Evolutionary conservation across 257 asterid genomes (phyloP).

Genomic region (Sherardia arvensis): DNA sequence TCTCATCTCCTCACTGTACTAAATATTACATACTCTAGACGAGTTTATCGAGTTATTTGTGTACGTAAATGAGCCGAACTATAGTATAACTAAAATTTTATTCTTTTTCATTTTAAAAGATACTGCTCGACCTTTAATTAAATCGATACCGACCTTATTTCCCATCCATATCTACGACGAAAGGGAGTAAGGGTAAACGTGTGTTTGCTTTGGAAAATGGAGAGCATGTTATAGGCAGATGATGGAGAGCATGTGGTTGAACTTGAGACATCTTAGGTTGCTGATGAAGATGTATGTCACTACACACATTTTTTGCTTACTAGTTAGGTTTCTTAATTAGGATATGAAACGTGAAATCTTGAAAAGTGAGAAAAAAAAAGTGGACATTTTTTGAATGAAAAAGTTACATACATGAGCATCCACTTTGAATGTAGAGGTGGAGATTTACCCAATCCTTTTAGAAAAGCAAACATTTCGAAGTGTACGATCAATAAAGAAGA

Average conservation of each 20-base stretch:
- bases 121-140: too few species aligned
- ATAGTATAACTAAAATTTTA: too few species aligned
- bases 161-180: too few species aligned
- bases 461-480: neutral
- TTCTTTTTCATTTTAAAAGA: too few species aligned
- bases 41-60: too few species aligned
- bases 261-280: neutral
- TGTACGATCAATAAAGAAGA: too few species aligned
- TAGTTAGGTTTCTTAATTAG: neutral
- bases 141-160: too few species aligned
- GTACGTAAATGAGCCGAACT: too few species aligned
- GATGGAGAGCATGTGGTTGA: neutral
- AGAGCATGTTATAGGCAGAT: neutral
- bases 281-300: neutral
- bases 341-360: neutral
- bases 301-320: neutral
- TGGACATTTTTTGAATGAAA: too few species aligned
- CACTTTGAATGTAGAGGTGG: neutral
- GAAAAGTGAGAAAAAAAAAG: neutral
- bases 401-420: neutral
- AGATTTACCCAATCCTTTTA: neutral
- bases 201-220: neutral
- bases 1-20: too few species aligned
- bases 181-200: too few species aligned
- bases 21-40: too few species aligned